Base-by-base conservation (phyloP, 2,329 filamentous ascomycete species). In the Apiospora pterosperma region DNA sequence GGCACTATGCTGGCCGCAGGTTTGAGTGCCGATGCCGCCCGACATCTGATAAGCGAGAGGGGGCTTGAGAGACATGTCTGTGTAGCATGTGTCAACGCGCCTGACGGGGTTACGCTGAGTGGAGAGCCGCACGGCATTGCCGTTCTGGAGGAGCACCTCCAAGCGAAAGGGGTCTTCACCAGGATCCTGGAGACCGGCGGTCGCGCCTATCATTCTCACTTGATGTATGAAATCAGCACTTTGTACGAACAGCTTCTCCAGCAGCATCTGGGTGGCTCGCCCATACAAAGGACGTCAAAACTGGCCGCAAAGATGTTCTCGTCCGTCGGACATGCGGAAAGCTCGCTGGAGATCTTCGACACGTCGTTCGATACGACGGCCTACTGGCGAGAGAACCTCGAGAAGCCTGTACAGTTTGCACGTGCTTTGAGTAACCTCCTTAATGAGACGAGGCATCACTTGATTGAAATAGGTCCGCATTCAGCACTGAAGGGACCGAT, bases 401-500 rank as follows among this genome's bases (percentile, higher is more conserved):
- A 14, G 36, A 55, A 25, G 65, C 62, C 12, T 52, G 36, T 38
- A 63, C 48, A 31, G 14, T 58, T 58, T 1, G 41, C 41, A 12
- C n/a, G n/a, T n/a, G n/a, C n/a, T n/a, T 44, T n/a, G 21, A 7
- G 10, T 1, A 14, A 2, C 62, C 21, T 3, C 41, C 12, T 4
- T 12, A 10, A 59, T 19, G 14, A 34, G 6, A 38, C 31, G 8
- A 62, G 62, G 7, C n/a, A 11, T 3, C 63, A 65, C 6, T 21
- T 70, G 10, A 59, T 70, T 19, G 66, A 70, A 36, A 52, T 69
- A 1, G 69, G 68, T 1, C 69, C 69, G 0, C 68, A 70, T 67
- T 70, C 76, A 7, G 74, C 76, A 10, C 69, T 80, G 2, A 76
- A 78, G 65, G 73, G 70, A 0, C 76, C 77, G 0, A 67, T 75